These are phyloP conservation scores for Euphorbia celastroides DNA, from an alignment of 441 rosid genomes.

Conservation along the genomic window DNA sequence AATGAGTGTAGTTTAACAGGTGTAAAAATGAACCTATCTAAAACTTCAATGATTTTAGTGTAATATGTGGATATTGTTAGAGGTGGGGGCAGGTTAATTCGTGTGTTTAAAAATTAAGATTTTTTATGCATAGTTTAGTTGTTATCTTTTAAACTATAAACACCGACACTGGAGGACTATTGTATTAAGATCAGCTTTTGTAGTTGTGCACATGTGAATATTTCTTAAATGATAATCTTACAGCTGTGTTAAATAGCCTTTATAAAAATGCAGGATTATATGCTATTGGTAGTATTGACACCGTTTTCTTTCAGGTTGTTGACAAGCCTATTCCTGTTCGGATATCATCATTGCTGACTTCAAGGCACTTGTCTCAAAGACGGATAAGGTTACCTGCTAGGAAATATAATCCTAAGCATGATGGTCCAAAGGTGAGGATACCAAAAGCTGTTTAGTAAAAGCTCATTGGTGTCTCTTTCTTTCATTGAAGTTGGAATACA, in stretches of 20 bases:
- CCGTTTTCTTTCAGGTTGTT: slow-evolving; percentile 45
- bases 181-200: background rate
- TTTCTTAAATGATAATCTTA: background rate
- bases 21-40: background rate
- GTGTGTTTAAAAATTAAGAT: background rate
- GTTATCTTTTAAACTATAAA: background rate
- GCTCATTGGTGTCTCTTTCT: background rate
- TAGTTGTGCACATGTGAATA: background rate
- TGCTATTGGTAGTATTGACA: background rate
- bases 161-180: background rate
- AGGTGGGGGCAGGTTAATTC: background rate
- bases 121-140: background rate
- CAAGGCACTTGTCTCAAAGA: slow-evolving; percentile 78
- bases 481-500: background rate
- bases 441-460: background rate
- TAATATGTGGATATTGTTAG: background rate
- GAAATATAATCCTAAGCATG: slow-evolving; percentile 73
- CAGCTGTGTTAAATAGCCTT: background rate
- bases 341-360: slow-evolving; percentile 75
- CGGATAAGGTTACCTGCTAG: slow-evolving; percentile 72
- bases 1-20: background rate
- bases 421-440: slow-evolving; percentile 53
- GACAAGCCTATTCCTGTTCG: slow-evolving; percentile 80
- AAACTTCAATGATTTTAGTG: background rate
- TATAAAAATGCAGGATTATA: background rate